phyloP scores from a whole-genome alignment of 441 rosid species.

The Erodium moschatum region DNA sequence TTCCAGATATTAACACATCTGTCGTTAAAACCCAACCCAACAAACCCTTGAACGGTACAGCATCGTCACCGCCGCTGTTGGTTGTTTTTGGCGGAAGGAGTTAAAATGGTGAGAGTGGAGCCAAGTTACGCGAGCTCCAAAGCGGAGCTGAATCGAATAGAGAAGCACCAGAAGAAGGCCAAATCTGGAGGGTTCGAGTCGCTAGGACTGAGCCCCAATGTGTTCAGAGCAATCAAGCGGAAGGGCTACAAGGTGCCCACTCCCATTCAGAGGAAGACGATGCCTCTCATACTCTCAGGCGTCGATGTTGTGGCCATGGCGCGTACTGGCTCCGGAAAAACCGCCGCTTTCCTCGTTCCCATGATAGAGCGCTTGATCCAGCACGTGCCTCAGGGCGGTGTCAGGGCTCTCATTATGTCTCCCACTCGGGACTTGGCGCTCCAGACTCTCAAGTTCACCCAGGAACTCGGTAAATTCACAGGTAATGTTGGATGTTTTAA shows the following conservation, averaged over 20 bases:
- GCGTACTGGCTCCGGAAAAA: constrained; percentile 91
- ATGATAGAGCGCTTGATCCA: constrained; percentile 75
- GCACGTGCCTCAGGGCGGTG: constrained; percentile 69
- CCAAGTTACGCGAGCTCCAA: constrained; percentile 48
- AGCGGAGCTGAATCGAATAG: constrained; percentile 61
- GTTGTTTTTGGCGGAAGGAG: neutral
- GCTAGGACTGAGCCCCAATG: constrained; percentile 55
- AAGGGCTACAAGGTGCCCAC: constrained; percentile 93
- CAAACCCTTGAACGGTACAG: no score
- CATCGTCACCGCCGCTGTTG: neutral
- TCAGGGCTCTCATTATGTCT: constrained; percentile 72
- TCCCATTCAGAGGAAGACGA: constrained; percentile 89
- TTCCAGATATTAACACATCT: no score
- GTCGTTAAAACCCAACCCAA: no score
- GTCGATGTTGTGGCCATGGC: constrained; percentile 94
- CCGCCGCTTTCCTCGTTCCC: constrained; percentile 84
- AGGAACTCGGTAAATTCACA: constrained; percentile 71
- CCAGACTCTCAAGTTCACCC: constrained; percentile 77
- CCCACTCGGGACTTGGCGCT: constrained; percentile 89
- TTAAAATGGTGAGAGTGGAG: neutral
- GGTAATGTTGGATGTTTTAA: constrained; percentile 32
- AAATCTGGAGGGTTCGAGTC: constrained; percentile 96
- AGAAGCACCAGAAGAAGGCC: constrained; percentile 63
- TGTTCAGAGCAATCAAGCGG: constrained; percentile 62
- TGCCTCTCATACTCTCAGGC: constrained; percentile 86